Percentiles rank a stretch among this genome's conserved stretches.
These are phyloP conservation scores for Saururus chinensis DNA, from an alignment of 164 flowering plant species.

Conservation along the genomic window DNA sequence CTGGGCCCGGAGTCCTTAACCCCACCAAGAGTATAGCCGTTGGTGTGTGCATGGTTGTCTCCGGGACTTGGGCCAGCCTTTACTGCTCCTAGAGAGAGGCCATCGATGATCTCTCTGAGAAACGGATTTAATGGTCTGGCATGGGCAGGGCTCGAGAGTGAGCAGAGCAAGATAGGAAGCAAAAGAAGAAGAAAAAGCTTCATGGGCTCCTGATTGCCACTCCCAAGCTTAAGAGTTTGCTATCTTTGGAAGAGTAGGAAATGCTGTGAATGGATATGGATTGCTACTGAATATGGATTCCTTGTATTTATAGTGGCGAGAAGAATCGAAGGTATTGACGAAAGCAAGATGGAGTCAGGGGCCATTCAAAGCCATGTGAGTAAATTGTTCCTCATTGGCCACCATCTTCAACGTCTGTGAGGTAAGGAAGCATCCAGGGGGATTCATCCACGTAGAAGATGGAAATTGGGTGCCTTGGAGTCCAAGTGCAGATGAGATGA, in stretches of 20 bases:
- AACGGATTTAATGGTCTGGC: not conserved
- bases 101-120: not conserved
- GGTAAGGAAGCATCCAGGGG: no score
- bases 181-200: not conserved
- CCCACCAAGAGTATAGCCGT: not conserved
- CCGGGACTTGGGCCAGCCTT: constrained; percentile 2
- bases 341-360: not conserved
- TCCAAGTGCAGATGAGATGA: no score
- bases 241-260: not conserved
- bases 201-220: not conserved
- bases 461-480: no score
- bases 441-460: no score
- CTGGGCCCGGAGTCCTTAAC: not conserved
- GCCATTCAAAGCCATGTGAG: not conserved
- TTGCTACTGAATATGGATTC: not conserved
- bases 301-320: not conserved
- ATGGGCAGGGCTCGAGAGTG: not conserved
- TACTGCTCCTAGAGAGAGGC: not conserved
- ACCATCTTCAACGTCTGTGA: not conserved
- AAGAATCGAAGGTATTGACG: not conserved
- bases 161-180: not conserved
- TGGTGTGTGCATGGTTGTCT: no score
- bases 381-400: not conserved
- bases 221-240: no score
- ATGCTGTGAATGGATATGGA: no score